Evolutionary conservation across 2,329 filamentous ascomycete species (phyloP).

Genomic region (Microcyclospora pomicola): DNA sequence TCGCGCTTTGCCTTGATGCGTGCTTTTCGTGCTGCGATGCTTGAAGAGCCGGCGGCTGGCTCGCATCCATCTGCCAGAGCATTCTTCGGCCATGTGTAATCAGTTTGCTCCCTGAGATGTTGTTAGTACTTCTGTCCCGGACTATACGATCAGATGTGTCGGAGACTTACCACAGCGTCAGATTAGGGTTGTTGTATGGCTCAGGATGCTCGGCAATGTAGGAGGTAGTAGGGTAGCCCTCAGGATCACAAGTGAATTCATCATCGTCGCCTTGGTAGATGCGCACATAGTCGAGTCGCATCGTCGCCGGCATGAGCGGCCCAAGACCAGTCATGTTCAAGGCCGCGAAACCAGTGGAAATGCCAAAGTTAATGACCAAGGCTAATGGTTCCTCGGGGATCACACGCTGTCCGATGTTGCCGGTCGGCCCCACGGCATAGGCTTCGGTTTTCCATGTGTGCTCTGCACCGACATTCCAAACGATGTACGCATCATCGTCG

Average conservation of each 20-base stretch:
- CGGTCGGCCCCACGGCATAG: slow-evolving; percentile 50
- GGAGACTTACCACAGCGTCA: slow-evolving; percentile 45
- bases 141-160: slow-evolving; percentile 7
- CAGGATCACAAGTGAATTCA: slow-evolving; percentile 50
- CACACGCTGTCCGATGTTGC: slow-evolving; percentile 52
- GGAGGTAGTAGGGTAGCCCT: slow-evolving; percentile 50
- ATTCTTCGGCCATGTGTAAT: slow-evolving; percentile 48
- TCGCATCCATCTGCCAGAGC: slow-evolving; percentile 44
- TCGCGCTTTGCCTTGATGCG: slow-evolving; percentile 1
- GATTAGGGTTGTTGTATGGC: slow-evolving; percentile 49
- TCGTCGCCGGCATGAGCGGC: slow-evolving; percentile 46
- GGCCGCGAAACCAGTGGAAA: slow-evolving; percentile 51
- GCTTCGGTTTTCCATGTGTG: slow-evolving; percentile 51
- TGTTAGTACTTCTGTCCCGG: slow-evolving; percentile 1
- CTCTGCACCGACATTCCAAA: slow-evolving; percentile 54
- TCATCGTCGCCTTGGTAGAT: slow-evolving; percentile 53
- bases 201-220: slow-evolving; percentile 51
- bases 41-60: slow-evolving; percentile 6
- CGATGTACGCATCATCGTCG: slow-evolving; percentile 39
- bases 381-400: slow-evolving; percentile 56
- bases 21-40: slow-evolving; percentile 3
- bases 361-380: slow-evolving; percentile 55
- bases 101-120: slow-evolving; percentile 30
- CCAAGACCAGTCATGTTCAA: slow-evolving; percentile 45
- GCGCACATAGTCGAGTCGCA: slow-evolving; percentile 55